A percentile compares a stretch with the other conserved stretches of the same genome.
phyloP scores from a whole-genome alignment of 208 protist species.

The Blechomonas ayalai region DNA sequence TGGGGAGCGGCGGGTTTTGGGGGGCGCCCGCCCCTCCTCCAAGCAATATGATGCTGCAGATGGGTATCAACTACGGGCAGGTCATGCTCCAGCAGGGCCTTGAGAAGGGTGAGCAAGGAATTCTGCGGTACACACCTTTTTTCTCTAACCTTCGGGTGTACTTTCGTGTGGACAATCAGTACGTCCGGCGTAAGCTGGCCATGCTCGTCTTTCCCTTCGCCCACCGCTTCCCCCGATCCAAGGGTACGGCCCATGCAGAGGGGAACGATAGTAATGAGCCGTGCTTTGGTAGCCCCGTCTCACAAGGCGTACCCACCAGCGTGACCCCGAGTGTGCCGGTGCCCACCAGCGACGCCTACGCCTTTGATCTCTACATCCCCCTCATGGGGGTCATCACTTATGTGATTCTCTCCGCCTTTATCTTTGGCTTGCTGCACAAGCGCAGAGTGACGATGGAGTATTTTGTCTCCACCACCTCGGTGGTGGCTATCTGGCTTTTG shows the following conservation, averaged over 20 bases:
- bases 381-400: slow-evolving; percentile 80
- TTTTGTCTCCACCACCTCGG: slow-evolving; percentile 39
- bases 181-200: slow-evolving; percentile 63
- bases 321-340: slow-evolving; percentile 8
- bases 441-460: slow-evolving; percentile 40
- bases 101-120: slow-evolving; percentile 39
- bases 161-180: slow-evolving; percentile 74
- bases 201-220: slow-evolving; percentile 72
- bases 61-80: slow-evolving; percentile 76
- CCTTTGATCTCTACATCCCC: slow-evolving; percentile 79
- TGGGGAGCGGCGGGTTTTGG: no score
- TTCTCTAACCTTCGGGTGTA: slow-evolving; percentile 41
- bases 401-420: slow-evolving; percentile 56
- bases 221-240: slow-evolving; percentile 14
- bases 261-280: slow-evolving; percentile 5
- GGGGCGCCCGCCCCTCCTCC: slow-evolving; percentile 5
- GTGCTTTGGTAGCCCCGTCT: slow-evolving; percentile 11
- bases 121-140: slow-evolving; percentile 51
- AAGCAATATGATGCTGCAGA: slow-evolving; percentile 56
- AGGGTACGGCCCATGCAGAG: slow-evolving; percentile 5
- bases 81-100: slow-evolving; percentile 52
- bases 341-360: slow-evolving; percentile 45
- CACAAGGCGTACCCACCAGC: background rate
- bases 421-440: slow-evolving; percentile 28
- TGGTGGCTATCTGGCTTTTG: slow-evolving; percentile 38